Evolutionary conservation across 129 eudicot species (phyloP).

Genomic region (carrot (Daucus carota)): DNA sequence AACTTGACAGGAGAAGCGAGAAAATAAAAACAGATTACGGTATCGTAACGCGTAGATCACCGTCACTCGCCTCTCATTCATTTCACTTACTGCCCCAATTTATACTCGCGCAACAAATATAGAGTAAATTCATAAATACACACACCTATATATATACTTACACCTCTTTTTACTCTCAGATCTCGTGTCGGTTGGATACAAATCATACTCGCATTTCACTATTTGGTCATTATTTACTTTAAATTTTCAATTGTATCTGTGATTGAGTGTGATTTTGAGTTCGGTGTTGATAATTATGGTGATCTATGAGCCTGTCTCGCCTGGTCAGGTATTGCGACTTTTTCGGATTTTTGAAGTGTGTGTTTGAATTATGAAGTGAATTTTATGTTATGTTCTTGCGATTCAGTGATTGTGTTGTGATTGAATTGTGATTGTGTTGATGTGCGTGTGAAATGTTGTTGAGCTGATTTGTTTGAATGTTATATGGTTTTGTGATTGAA

Average conservation of each 20-base stretch:
- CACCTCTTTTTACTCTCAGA: background rate
- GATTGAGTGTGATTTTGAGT: background rate
- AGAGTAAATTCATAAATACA: too few species aligned
- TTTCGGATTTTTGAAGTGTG: background rate
- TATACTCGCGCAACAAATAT: background rate
- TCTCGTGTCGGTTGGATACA: conserved; percentile 21
- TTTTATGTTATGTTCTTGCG: background rate
- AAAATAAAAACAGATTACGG: too few species aligned
- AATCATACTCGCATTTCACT: background rate
- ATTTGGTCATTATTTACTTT: background rate
- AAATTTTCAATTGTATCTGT: background rate
- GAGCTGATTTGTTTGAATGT: too few species aligned
- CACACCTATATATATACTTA: background rate
- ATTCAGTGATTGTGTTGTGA: background rate
- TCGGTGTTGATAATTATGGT: conserved; percentile 25
- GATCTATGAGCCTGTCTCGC: conserved; percentile 52
- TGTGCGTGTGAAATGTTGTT: too few species aligned
- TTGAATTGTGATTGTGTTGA: background rate
- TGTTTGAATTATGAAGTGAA: background rate
- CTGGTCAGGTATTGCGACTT: conserved; percentile 45
- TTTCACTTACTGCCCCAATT: background rate
- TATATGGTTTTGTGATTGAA: background rate
- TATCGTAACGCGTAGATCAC: background rate
- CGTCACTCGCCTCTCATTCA: background rate
- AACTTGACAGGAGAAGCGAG: too few species aligned